Evolutionary conservation across 352 stramenopile genomes (phyloP).

Genomic region (Achlya hypogyna): DNA sequence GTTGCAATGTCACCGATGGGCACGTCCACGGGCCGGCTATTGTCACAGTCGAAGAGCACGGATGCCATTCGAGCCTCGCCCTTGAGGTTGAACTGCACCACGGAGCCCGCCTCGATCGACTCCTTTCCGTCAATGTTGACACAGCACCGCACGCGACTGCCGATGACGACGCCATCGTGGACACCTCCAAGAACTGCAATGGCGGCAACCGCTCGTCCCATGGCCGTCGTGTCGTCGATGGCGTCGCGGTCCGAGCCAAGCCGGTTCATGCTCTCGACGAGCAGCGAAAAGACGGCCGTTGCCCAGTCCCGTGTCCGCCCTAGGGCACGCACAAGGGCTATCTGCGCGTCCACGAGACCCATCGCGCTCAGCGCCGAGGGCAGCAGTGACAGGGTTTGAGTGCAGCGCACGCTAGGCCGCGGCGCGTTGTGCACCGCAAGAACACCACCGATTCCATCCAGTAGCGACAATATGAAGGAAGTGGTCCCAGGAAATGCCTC

Average conservation of each 20-base stretch:
- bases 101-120: constrained; percentile 56
- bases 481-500: constrained; percentile 21
- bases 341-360: constrained; percentile 35
- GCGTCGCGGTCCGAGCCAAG: neutral
- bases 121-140: constrained; percentile 73
- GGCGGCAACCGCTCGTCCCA: constrained; percentile 31
- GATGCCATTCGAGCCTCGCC: constrained; percentile 33
- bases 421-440: neutral
- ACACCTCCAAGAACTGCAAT: constrained; percentile 47
- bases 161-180: constrained; percentile 40
- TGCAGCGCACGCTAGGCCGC: neutral
- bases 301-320: constrained; percentile 22
- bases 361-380: constrained; percentile 34
- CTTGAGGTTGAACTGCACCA: constrained; percentile 46
- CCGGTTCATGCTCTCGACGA: neutral
- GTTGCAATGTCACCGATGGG: constrained; percentile 42
- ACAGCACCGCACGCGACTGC: constrained; percentile 55
- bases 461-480: constrained; percentile 24
- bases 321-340: constrained; percentile 37
- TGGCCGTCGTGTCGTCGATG: neutral
- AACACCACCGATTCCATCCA: neutral
- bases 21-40: constrained; percentile 42
- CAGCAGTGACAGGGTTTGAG: constrained; percentile 28
- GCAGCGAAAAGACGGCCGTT: neutral
- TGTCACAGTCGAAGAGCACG: constrained; percentile 65